Evolutionary conservation across 2,329 filamentous ascomycete genomes (phyloP), one percentile per base, ranked within the genome.

Genomic region (Fusarium pilosicola): DNA sequence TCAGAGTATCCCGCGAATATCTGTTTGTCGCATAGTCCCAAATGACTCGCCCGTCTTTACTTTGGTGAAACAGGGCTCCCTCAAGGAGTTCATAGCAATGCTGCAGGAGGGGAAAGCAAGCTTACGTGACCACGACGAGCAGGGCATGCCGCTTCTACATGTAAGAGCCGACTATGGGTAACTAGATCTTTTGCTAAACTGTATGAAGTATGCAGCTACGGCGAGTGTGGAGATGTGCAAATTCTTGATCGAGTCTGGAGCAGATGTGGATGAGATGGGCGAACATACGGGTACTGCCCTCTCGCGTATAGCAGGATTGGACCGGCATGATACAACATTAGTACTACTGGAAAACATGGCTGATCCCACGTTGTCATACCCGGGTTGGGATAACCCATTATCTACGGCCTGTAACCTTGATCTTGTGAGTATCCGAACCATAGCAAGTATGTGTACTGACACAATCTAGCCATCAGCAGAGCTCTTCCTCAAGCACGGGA

Each of bases 1-100:
- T 13, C 69, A 73, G 3, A 70, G 69, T 17, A 73, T 73, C 14
- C 71, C 71, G 0, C 65, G 58, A 6, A 73, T 73, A 38, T 73
- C 65, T 0, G 42, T 73, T 22, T 65, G 62, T 26, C 69, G 61
- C 0, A 73, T 73, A 14, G 13, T 73, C n/a, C 54, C 71, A 0
- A 66, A 70, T 8, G 55, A 54, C 22, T 73, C 71, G 0, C 30
- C 9, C 0, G 65, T 73, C 1, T 73, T 73, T 12, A 22, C 20
- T 1, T 3, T 73, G 0, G 71, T 73, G 2, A 55, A 66, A 10
- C 41, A 70, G 4, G 69, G 65, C 1, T 42, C 32, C 2, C 45
- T 73, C 5, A 28, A 52, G 0, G 65, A 70, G 17, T 58, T 73
- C 28, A 42, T 13, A 1, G 1, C 34, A 13, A 11, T 73, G 32